Base-by-base conservation (phyloP, 2,329 filamentous ascomycete species). In the Fusarium sp. region DNA sequence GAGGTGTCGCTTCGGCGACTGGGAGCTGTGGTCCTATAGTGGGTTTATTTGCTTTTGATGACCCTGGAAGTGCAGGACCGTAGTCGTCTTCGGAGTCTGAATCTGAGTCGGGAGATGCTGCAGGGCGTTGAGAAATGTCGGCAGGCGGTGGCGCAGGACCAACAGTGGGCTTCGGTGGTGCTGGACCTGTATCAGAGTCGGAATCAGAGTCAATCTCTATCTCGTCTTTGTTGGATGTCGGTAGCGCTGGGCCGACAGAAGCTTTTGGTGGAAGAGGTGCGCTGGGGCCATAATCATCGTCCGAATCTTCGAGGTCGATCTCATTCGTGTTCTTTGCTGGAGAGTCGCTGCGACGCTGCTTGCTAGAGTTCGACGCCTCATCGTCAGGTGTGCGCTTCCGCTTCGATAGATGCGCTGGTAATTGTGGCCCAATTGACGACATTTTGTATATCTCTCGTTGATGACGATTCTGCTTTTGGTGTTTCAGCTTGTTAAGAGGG, bases 391-490 rank as follows among this genome's bases (percentile, higher is more conserved):
- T 84, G 73, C 86, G 86, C 73, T 89, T 90, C 73, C 88, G 84
- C 77, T 90, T 90, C 33, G 86, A 75, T 41, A 91, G 83, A 65
- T 92, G 88, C 6, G 90, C 84, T 14, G 92, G 91, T 23, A 94
- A 78, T 62, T 89, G 83, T 15, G 92, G 91, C 7, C 91, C 91
- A 74, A 92, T 89, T 33, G 87, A 88, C 50, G 89, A 82, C 90
- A 92, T 92, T 23, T 39, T 72, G 81, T 23, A 27, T 45, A 50
- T 33, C 45, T 60, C 23, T 52, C 19, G 22, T 20, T 30, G 25
- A 33, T 43, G 35, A 15, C 9, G 15, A 37, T 22, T 25, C 32
- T 59, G n/a, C 40, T 39, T 47, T 30, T 6, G 44, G 47, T 48
- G 58, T 59, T 49, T 56, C 46, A 57, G 40, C 46, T 23, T 44